These are phyloP conservation scores for Phallus indusiatus DNA, from an alignment of 768 basidiomycete genomes.

Conservation along the genomic window DNA sequence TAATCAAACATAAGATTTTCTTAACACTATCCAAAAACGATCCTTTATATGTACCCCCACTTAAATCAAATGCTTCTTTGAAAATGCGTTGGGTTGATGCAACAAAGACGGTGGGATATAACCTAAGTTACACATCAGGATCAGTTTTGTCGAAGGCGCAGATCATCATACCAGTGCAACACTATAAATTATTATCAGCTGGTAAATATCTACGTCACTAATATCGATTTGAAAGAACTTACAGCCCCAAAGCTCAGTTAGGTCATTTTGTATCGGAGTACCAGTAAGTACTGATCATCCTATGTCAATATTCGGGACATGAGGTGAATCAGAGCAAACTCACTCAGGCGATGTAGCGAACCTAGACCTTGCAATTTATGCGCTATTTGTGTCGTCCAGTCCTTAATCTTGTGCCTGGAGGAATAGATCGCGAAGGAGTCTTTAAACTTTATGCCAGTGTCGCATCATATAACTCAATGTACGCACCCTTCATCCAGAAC, in stretches of 20 bases:
- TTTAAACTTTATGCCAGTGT: slow-evolving; percentile 18
- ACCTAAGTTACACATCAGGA: slow-evolving; percentile 16
- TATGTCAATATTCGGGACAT: neutral
- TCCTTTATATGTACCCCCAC: slow-evolving; percentile 39
- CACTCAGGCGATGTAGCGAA: slow-evolving; percentile 48
- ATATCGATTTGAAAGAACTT: neutral
- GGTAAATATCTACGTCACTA: neutral
- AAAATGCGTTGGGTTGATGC: slow-evolving; percentile 37
- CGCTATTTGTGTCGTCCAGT: slow-evolving; percentile 45
- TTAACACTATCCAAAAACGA: slow-evolving; percentile 40
- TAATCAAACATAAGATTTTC: slow-evolving; percentile 38
- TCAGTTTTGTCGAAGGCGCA: slow-evolving; percentile 2
- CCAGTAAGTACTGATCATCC: slow-evolving; percentile 55
- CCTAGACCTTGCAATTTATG: slow-evolving; percentile 46
- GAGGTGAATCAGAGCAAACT: slow-evolving; percentile 8
- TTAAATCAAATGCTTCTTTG: slow-evolving; percentile 44
- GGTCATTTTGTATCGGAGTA: slow-evolving; percentile 63
- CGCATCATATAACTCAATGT: neutral
- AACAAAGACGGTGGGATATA: slow-evolving; percentile 47
- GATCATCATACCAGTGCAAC: slow-evolving; percentile 29
- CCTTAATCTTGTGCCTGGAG: slow-evolving; percentile 58
- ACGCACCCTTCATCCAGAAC: slow-evolving; percentile 49
- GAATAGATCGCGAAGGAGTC: slow-evolving; percentile 18
- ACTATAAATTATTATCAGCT: slow-evolving; percentile 13
- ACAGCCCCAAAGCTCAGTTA: slow-evolving; percentile 44